These are phyloP conservation scores for Amoebophrya sp. DNA, from an alignment of 169 alveolate genomes.

Conservation along the genomic window DNA sequence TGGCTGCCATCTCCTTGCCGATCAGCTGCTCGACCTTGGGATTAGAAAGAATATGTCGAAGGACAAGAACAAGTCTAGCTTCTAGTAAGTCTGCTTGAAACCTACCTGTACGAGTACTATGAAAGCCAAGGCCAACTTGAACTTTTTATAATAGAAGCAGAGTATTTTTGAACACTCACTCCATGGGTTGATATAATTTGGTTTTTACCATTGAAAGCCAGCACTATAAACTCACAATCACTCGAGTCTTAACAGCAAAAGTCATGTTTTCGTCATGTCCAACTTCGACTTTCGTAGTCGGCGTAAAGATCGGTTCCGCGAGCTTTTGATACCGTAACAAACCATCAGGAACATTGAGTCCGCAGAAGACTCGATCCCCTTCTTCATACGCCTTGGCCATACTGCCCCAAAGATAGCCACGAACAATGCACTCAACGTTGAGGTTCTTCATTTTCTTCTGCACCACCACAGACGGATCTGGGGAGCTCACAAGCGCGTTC, in stretches of 20 bases:
- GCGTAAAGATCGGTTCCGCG: slow-evolving; percentile 50
- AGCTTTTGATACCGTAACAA: slow-evolving; percentile 51
- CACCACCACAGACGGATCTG: slow-evolving; percentile 42
- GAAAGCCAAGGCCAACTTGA: background rate
- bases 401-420: slow-evolving; percentile 53
- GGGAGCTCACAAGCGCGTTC: slow-evolving; percentile 40
- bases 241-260: background rate
- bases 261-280: slow-evolving; percentile 48
- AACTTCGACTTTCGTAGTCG: slow-evolving; percentile 53
- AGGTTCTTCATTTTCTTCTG: slow-evolving; percentile 51
- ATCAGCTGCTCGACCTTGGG: background rate
- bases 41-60: background rate
- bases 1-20: background rate
- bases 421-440: slow-evolving; percentile 49
- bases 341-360: slow-evolving; percentile 46
- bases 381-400: slow-evolving; percentile 52
- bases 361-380: slow-evolving; percentile 50
- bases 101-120: background rate
- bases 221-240: background rate
- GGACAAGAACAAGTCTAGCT: background rate
- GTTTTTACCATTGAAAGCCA: background rate
- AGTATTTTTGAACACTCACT: no score
- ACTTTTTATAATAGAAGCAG: no score
- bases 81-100: no score
- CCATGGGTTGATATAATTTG: no score